Percentiles rank a stretch among this genome's conserved stretches.
Evolutionary conservation across 768 basidiomycete genomes (phyloP).

Genomic region (Trametes elegans): DNA sequence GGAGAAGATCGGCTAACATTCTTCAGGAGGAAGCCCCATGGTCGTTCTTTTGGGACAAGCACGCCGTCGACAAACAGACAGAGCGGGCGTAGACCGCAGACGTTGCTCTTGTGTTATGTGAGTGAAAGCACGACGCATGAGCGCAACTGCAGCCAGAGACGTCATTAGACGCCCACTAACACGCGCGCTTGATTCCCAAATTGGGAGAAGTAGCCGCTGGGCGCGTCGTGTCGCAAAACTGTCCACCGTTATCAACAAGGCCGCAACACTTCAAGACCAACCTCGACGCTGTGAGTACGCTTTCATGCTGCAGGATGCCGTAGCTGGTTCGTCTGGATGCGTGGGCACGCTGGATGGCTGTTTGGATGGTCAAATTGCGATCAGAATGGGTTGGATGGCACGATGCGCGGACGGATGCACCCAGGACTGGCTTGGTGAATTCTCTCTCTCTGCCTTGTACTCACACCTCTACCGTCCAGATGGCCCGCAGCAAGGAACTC

Average conservation of each 20-base stretch:
- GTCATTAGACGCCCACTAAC: conserved; percentile 1
- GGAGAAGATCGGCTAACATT: not conserved
- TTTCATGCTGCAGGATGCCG: conserved; percentile 24
- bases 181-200: conserved; percentile 8
- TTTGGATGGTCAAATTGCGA: conserved; percentile 12
- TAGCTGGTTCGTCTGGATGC: conserved; percentile 13
- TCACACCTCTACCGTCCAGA: conserved; percentile 40
- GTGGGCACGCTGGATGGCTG: conserved; percentile 10
- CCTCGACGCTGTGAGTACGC: conserved; percentile 38
- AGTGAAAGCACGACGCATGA: not conserved
- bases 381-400: conserved; percentile 25
- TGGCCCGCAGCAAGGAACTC: conserved; percentile 87
- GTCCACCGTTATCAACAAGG: conserved; percentile 21
- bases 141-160: not conserved
- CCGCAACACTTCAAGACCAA: conserved; percentile 39
- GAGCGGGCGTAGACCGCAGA: no score
- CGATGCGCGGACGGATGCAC: conserved; percentile 27
- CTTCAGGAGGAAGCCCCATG: not conserved
- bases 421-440: conserved; percentile 11
- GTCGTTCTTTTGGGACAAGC: no score
- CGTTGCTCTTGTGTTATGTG: not conserved
- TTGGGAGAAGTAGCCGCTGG: conserved; percentile 11
- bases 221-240: conserved; percentile 14
- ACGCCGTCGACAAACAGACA: no score
- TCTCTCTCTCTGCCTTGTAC: conserved; percentile 8